Conservation (phyloP, 345 rosid species). For the Melaleuca quinquenervia region DNA sequence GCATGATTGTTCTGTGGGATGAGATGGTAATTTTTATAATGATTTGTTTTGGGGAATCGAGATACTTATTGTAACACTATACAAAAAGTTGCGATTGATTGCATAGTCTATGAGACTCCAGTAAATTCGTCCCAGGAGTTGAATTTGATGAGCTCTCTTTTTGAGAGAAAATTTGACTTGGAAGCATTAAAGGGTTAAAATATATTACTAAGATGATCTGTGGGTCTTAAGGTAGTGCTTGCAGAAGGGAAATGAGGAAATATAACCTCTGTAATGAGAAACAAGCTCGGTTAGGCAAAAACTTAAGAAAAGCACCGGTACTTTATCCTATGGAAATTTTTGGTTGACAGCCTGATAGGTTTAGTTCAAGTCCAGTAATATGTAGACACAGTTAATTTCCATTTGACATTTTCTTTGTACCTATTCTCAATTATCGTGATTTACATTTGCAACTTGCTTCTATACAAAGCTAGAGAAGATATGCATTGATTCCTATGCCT, state of each 20-base stretch:
- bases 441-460: not conserved
- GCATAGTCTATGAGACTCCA: not conserved
- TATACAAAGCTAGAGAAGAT: not conserved
- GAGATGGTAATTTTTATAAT: not conserved
- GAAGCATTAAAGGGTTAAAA: not conserved
- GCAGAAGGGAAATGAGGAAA: not conserved
- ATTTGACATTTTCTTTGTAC: not conserved
- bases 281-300: not conserved
- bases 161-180: not conserved
- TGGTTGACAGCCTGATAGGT: not conserved
- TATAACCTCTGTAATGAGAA: not conserved
- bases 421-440: not conserved
- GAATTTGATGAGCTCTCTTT: not conserved
- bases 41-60: not conserved
- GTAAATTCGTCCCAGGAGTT: not conserved
- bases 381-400: not conserved
- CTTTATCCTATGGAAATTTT: not conserved
- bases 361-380: not conserved
- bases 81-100: not conserved
- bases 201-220: not conserved
- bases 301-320: not conserved
- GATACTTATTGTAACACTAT: not conserved
- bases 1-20: not conserved
- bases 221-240: not conserved
- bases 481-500: not conserved